Evolutionary conservation across 768 basidiomycete genomes (phyloP), one percentile per base, ranked within the genome.

Genomic region (Pleurotus platypus): DNA sequence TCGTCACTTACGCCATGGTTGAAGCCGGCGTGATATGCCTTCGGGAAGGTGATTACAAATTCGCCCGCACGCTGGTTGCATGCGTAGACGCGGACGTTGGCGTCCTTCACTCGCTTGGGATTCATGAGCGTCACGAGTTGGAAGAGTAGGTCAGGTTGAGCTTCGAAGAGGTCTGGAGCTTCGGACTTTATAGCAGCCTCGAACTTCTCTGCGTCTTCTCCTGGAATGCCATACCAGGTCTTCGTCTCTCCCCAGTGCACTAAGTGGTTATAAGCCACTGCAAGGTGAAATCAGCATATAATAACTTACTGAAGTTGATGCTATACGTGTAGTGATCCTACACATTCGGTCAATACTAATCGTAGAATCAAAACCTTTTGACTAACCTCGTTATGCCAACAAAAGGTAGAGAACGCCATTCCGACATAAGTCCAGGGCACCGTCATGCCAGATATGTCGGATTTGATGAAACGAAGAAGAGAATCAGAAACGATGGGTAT

Each of bases 211-310:
- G 95, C 94, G 64, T 97, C 92, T 49, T 85, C 84, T n/a, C 91
- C 96, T 5, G 97, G 96, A 43, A 98, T 90, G 49, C 95, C 95
- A 71, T 99, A 99, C 97, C 97, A 99, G 0, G 96, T 99, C 78
- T 99, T 99, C 35, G 96, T 96, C 69, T 97, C 96, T 26, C 97
- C 97, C 92, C 94, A 98, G 69, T 98, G 94, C 90, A 96, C 94
- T 95, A 61, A 27, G 61, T 58, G 42, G 60, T 26, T 55, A 55
- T 15, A 65, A 61, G 58, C 60, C 30, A 11, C 30, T 11, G 30
- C 30, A 2, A 35, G 30, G 11, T 35, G 30, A 35, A 35, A 35
- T 35, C 30, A 35, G 9, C 9, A 35, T 35, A 35, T 9, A 35
- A 51, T 26, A 60, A 66, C 92, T 68, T 72, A 94, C 92, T 92